Conservation (phyloP, 352 stramenopile species). For the Phytophthora pinifolia region DNA sequence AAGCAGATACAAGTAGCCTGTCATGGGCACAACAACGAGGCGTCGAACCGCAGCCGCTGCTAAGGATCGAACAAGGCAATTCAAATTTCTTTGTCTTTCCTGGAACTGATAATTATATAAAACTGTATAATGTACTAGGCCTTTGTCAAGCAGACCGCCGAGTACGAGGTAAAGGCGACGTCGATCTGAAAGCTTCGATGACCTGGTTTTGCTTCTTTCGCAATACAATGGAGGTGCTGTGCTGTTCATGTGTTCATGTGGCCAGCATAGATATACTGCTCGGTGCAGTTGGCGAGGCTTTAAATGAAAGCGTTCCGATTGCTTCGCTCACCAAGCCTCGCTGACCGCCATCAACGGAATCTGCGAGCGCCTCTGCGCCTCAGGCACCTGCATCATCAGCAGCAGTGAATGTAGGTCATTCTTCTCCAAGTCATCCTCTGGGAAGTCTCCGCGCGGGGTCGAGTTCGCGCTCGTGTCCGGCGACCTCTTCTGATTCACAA, state of each 20-base stretch:
- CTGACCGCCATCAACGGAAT: conserved; percentile 65
- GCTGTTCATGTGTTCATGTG: conserved; percentile 8
- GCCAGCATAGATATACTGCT: conserved; percentile 30
- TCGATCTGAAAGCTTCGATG: not conserved
- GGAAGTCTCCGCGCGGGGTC: conserved; percentile 19
- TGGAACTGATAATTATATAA: conserved; percentile 31
- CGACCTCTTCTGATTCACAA: conserved; percentile 22
- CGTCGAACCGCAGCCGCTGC: not conserved
- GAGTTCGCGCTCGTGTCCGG: conserved; percentile 29
- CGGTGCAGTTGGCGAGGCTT: conserved; percentile 16
- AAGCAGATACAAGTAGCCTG: not conserved
- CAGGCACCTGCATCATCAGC: conserved; percentile 64
- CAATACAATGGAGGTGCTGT: conserved; percentile 12
- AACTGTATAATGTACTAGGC: conserved; percentile 4
- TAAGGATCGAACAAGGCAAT: conserved; percentile 12
- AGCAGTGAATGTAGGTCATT: conserved; percentile 63
- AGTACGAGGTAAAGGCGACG: not conserved
- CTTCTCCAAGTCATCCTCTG: conserved; percentile 36
- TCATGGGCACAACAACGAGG: conserved; percentile 1
- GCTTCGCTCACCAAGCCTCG: conserved; percentile 29
- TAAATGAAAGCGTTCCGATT: not conserved
- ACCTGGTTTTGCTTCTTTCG: conserved; percentile 26
- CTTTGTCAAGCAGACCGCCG: conserved; percentile 10
- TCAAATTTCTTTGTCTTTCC: conserved; percentile 12
- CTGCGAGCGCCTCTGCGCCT: conserved; percentile 47